Conservation (phyloP, 306 rosid genomes). For the Prunus mume region DNA sequence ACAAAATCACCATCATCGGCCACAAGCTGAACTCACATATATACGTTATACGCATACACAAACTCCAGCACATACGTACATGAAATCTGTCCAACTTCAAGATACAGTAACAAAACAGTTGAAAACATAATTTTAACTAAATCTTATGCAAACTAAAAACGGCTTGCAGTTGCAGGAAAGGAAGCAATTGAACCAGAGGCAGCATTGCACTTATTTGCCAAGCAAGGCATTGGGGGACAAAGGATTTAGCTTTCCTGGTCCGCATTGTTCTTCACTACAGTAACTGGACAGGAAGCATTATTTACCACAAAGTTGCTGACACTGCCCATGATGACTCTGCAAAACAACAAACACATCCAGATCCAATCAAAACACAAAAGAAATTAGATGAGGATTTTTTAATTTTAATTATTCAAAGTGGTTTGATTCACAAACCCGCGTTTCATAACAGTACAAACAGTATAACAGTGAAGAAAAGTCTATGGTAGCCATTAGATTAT, state of each 20-base stretch:
- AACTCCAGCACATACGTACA: background rate
- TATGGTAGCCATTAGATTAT: background rate
- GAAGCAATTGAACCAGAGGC: conserved; percentile 7
- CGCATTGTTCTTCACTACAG: conserved; percentile 56
- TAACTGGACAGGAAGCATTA: conserved; percentile 64
- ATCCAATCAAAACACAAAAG: conserved; percentile 19
- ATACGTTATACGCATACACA: background rate
- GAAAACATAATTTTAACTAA: background rate
- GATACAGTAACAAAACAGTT: background rate
- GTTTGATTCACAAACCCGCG: background rate
- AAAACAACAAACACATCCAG: conserved; percentile 22
- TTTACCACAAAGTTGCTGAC: conserved; percentile 83
- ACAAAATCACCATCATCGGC: background rate
- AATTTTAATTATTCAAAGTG: background rate
- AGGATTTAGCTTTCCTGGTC: background rate
- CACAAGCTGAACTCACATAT: background rate
- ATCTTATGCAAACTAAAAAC: background rate
- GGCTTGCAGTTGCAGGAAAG: background rate
- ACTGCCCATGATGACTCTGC: conserved; percentile 81
- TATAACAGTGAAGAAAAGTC: background rate
- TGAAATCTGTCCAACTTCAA: background rate
- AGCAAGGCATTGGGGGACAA: background rate
- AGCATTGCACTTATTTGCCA: conserved; percentile 23
- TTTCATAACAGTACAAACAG: background rate
- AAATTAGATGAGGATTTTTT: background rate